Conservation (phyloP, 2,329 filamentous ascomycete species). For the Xylaria arbuscula region DNA sequence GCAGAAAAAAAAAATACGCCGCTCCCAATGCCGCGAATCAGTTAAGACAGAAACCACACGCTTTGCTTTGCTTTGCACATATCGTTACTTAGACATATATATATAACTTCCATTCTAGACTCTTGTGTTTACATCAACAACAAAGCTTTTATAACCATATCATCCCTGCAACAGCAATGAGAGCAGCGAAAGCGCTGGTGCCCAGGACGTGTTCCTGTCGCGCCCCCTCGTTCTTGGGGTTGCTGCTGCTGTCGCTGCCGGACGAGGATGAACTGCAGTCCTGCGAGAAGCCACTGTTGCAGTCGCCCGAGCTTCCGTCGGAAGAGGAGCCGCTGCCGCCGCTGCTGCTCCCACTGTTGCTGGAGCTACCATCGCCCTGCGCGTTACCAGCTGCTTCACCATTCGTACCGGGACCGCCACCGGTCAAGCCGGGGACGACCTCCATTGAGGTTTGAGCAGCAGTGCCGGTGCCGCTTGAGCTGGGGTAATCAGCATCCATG, state of each 20-base stretch:
- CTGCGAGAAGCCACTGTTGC: slow-evolving; percentile 48
- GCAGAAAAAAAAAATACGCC: slow-evolving; percentile 22
- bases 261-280: slow-evolving; percentile 39
- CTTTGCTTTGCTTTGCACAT: background rate
- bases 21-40: slow-evolving; percentile 13
- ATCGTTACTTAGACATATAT: slow-evolving; percentile 17
- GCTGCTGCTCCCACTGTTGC: slow-evolving; percentile 24
- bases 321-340: slow-evolving; percentile 17
- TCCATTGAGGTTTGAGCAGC: slow-evolving; percentile 40
- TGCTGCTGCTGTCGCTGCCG: slow-evolving; percentile 9
- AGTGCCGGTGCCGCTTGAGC: slow-evolving; percentile 49
- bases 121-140: background rate
- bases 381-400: slow-evolving; percentile 46
- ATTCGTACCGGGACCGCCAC: slow-evolving; percentile 49
- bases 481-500: slow-evolving; percentile 60
- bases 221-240: slow-evolving; percentile 42
- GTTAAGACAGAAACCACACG: background rate
- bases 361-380: slow-evolving; percentile 21
- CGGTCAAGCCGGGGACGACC: slow-evolving; percentile 48
- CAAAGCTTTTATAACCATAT: slow-evolving; percentile 42
- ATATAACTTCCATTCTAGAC: slow-evolving; percentile 17
- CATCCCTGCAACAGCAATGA: slow-evolving; percentile 49
- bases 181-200: slow-evolving; percentile 49
- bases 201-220: slow-evolving; percentile 46
- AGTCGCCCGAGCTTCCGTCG: slow-evolving; percentile 27